Percentiles rank a stretch among this genome's conserved stretches.
phyloP scores from a whole-genome alignment of 805 yeast species.

The Candida ipomoeae region DNA sequence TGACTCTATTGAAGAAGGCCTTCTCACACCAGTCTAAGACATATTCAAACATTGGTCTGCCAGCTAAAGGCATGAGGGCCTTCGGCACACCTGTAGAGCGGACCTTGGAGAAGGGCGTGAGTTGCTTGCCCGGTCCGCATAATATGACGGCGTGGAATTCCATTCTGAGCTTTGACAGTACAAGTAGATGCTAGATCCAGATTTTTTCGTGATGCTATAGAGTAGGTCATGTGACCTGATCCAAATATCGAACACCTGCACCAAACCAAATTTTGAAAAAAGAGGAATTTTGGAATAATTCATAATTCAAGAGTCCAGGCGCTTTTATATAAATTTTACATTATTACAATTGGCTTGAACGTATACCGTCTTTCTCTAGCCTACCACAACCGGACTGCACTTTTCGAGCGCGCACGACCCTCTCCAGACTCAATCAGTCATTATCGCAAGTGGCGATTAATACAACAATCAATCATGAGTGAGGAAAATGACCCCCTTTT shows the following conservation, averaged over 20 bases:
- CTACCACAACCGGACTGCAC: not conserved
- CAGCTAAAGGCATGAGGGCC: slow-evolving; percentile 86
- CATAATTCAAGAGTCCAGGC: not conserved
- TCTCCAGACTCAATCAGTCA: slow-evolving; percentile 4
- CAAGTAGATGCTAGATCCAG: not conserved
- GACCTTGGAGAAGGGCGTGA: slow-evolving; percentile 67
- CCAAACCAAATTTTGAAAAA: not conserved
- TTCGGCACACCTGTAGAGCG: slow-evolving; percentile 68
- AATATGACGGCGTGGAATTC: slow-evolving; percentile 88
- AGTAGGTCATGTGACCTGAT: slow-evolving; percentile 2
- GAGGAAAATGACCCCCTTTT: slow-evolving; percentile 75
- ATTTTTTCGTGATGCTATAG: slow-evolving; percentile 4
- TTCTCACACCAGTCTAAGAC: slow-evolving; percentile 90
- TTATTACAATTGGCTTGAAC: not conserved
- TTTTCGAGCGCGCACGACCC: slow-evolving; percentile 3
- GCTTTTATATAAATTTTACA: not conserved
- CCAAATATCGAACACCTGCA: not conserved
- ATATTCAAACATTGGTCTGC: slow-evolving; percentile 81
- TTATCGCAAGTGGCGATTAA: slow-evolving; percentile 11
- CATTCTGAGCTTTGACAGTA: slow-evolving; percentile 43
- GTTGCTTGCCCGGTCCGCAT: slow-evolving; percentile 77
- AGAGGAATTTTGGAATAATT: not conserved
- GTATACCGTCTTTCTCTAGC: not conserved
- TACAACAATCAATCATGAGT: slow-evolving; percentile 34
- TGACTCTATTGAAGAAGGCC: slow-evolving; percentile 70